phyloP scores from a whole-genome alignment of 768 basidiomycete genomes.

The Daedaleopsis nitida region DNA sequence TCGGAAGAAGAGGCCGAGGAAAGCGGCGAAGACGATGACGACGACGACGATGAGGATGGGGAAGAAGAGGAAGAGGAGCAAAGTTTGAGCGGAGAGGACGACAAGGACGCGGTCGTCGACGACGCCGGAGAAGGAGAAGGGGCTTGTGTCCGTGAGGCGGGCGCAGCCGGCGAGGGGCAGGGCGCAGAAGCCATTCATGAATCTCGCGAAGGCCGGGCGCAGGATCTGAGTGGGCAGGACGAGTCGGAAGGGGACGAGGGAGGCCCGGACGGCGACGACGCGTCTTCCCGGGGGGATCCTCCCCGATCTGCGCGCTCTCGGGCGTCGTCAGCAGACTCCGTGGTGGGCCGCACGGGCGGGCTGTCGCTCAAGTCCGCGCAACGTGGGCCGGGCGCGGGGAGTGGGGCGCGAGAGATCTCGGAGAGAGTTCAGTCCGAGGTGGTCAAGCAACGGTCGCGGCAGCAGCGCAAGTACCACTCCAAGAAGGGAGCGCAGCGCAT shows the following conservation, averaged over 20 bases:
- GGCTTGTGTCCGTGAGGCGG: constrained; percentile 32
- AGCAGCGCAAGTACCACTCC: constrained; percentile 78
- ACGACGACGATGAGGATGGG: constrained; percentile 35
- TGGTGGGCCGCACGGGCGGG: constrained; percentile 44
- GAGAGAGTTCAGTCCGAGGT: constrained; percentile 65
- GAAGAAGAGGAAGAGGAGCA: constrained; percentile 31
- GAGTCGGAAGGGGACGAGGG: not conserved
- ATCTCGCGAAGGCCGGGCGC: constrained; percentile 13
- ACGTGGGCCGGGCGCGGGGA: constrained; percentile 1
- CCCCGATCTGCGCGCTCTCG: constrained; percentile 20
- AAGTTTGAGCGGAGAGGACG: constrained; percentile 14
- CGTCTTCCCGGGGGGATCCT: constrained; percentile 18
- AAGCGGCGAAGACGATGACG: constrained; percentile 38
- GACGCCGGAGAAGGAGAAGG: constrained; percentile 31
- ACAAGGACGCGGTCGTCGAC: not conserved
- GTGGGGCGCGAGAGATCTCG: constrained; percentile 45
- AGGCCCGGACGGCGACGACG: constrained; percentile 10
- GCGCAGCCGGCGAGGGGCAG: constrained; percentile 27
- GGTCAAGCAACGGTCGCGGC: constrained; percentile 55
- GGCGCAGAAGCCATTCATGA: constrained; percentile 18
- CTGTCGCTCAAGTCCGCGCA: constrained; percentile 33
- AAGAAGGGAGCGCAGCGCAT: constrained; percentile 63
- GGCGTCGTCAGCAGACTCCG: constrained; percentile 44
- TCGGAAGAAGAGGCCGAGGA: constrained; percentile 32
- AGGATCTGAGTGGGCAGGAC: constrained; percentile 5